A percentile compares a stretch with the other conserved stretches of the same genome.
Conservation (phyloP, 352 stramenopile genomes). For the Phytophthora europaea region DNA sequence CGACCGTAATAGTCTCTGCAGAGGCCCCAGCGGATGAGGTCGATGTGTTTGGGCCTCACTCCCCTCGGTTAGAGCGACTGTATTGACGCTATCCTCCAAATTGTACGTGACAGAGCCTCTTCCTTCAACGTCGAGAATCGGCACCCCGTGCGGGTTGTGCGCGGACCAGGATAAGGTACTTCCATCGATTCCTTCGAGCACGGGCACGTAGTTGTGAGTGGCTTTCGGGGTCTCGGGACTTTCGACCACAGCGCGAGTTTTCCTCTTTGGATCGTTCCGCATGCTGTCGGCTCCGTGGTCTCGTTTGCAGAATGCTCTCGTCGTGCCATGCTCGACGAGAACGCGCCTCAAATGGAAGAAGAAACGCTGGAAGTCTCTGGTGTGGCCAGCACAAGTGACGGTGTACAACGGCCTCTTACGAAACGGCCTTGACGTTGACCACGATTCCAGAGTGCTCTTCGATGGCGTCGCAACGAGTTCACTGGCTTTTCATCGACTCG, state of each 20-base stretch:
- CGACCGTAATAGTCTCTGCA: constrained; percentile 36
- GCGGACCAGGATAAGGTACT: constrained; percentile 28
- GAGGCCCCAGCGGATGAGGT: constrained; percentile 25
- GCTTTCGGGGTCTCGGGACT: constrained; percentile 19
- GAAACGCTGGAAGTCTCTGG: constrained; percentile 24
- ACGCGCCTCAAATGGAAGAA: not conserved
- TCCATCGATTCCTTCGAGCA: constrained; percentile 36
- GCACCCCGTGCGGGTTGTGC: constrained; percentile 30
- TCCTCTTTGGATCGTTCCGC: constrained; percentile 29
- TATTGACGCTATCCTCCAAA: constrained; percentile 36
- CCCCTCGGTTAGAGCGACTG: constrained; percentile 21
- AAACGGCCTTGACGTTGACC: constrained; percentile 20
- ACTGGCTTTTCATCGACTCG: constrained; percentile 11
- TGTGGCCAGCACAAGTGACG: constrained; percentile 31
- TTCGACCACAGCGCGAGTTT: constrained; percentile 16
- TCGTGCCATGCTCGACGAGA: constrained; percentile 5
- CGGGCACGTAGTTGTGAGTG: constrained; percentile 34
- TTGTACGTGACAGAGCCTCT: constrained; percentile 30
- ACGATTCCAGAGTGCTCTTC: constrained; percentile 7
- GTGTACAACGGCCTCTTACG: constrained; percentile 12
- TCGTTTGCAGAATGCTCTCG: constrained; percentile 27
- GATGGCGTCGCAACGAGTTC: constrained; percentile 2
- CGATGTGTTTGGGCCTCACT: constrained; percentile 16
- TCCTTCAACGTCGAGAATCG: constrained; percentile 39
- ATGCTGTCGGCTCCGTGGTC: constrained; percentile 8